Base-by-base conservation (phyloP, 257 asterid genomes). In the Forsythia suspensa region DNA sequence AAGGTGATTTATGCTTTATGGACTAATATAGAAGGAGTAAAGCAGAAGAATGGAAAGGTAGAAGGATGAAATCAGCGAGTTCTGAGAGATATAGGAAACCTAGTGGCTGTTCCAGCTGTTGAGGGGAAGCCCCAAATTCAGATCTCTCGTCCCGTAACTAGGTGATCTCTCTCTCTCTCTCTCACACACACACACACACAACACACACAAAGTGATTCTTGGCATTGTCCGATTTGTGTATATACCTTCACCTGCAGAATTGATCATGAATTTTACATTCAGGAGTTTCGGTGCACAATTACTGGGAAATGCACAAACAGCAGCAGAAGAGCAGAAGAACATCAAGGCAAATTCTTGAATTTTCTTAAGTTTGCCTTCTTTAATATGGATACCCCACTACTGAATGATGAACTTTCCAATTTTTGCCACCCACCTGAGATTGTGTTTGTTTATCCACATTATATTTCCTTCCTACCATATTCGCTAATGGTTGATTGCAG, bases 41-140 rank as follows among this genome's bases (percentile, higher is more conserved):
- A 29, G 34, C 1, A 29, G 34, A 29, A 29, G 34, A 29, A 29
- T 29, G 34, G 34, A 29, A 29, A 29, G 34, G 1, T 29, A 29
- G 34, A 29, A 29, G 93, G 80, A 46, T 79, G 87, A 84, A 85
- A 80, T 39, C 85, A 97, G 76, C 87, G 92, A 2, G 95, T 81
- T 75, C 80, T 94, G 0, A 55, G 90, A 74, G 98, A 94, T 70
- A 94, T 94, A n/a, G 98, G 98, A 40, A 94, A 94, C 75, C 79
- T 94, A 5, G 91, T 41, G 3, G 80, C 66, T 72, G 87, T 70
- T 42, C 86, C 86, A 1, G 82, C 68, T 34, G 85, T 34, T 24
- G 87, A 76, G 38, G 86, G 75, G 63, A 81, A 86, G 85, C 86
- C 82, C 51, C 89, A 61, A 52, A 41, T 63, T 42, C 70, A 83